These are phyloP conservation scores for Coelastrella sp. DNA, from an alignment of 139 green algal genomes.

Conservation along the genomic window DNA sequence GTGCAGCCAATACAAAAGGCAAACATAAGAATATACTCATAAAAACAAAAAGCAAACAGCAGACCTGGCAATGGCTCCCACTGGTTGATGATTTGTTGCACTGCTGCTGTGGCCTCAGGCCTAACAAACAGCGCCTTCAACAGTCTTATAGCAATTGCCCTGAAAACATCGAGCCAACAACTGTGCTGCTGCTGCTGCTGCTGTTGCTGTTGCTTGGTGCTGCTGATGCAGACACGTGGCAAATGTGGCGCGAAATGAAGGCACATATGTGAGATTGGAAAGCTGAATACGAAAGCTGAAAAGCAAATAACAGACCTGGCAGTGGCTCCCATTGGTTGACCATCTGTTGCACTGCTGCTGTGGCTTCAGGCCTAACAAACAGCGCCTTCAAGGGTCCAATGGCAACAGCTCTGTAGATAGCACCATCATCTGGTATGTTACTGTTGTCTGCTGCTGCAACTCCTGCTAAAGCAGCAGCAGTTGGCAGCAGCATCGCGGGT, in stretches of 20 bases:
- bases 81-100: not conserved
- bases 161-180: not conserved
- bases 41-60: too few species aligned
- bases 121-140: not conserved
- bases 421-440: not conserved
- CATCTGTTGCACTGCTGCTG: slow-evolving; percentile 11
- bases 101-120: not conserved
- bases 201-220: not conserved
- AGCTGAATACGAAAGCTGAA: not conserved
- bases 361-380: not conserved
- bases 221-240: not conserved
- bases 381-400: not conserved
- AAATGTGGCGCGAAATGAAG: too few species aligned
- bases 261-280: too few species aligned
- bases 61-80: not conserved
- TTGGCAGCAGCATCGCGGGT: slow-evolving; percentile 2
- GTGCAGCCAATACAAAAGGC: not conserved
- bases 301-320: not conserved
- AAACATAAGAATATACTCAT: not conserved
- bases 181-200: not conserved
- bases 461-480: not conserved
- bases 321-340: not conserved
- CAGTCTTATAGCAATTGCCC: not conserved
- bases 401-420: not conserved
- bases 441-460: not conserved